These are phyloP conservation scores for Leccinum rimulosum DNA, from an alignment of 768 basidiomycete species.

Conservation along the genomic window DNA sequence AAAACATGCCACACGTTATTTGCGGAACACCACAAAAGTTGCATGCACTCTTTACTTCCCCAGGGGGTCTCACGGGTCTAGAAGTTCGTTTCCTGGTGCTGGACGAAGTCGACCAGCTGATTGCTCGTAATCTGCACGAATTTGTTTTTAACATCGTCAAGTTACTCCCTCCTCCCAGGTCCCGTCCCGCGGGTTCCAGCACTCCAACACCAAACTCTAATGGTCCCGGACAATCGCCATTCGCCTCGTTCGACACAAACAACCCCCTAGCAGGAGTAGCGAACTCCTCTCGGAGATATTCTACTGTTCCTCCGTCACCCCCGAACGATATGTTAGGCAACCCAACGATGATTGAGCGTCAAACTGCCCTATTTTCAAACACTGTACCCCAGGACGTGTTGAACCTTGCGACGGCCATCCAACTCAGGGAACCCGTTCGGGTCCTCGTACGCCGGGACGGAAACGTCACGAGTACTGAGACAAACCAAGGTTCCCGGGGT, in stretches of 20 bases:
- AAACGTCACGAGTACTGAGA: slow-evolving; percentile 69
- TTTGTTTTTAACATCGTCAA: slow-evolving; percentile 93
- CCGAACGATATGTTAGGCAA: slow-evolving; percentile 37
- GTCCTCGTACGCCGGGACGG: slow-evolving; percentile 95
- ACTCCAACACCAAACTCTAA: slow-evolving; percentile 35
- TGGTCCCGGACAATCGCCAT: slow-evolving; percentile 38
- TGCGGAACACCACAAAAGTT: slow-evolving; percentile 98
- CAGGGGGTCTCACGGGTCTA: slow-evolving; percentile 73
- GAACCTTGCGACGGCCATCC: slow-evolving; percentile 89
- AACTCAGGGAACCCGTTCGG: slow-evolving; percentile 92
- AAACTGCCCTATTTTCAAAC: slow-evolving; percentile 95
- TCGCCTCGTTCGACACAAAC: slow-evolving; percentile 48
- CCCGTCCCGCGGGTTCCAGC: slow-evolving; percentile 46
- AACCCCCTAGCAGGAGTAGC: slow-evolving; percentile 33
- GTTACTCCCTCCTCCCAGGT: slow-evolving; percentile 83
- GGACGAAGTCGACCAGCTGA: slow-evolving; percentile 97
- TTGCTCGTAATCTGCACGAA: slow-evolving; percentile 95
- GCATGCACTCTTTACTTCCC: slow-evolving; percentile 82
- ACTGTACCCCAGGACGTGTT: slow-evolving; percentile 98
- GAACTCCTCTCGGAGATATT: slow-evolving; percentile 55
- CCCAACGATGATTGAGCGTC: slow-evolving; percentile 62
- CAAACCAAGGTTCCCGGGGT: slow-evolving; percentile 72
- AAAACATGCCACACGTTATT: slow-evolving; percentile 92
- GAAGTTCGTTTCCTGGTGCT: slow-evolving; percentile 93
- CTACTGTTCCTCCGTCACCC: slow-evolving; percentile 49